Evolutionary conservation across 139 green algal genomes (phyloP).

Genomic region (Pleodorina starrii): DNA sequence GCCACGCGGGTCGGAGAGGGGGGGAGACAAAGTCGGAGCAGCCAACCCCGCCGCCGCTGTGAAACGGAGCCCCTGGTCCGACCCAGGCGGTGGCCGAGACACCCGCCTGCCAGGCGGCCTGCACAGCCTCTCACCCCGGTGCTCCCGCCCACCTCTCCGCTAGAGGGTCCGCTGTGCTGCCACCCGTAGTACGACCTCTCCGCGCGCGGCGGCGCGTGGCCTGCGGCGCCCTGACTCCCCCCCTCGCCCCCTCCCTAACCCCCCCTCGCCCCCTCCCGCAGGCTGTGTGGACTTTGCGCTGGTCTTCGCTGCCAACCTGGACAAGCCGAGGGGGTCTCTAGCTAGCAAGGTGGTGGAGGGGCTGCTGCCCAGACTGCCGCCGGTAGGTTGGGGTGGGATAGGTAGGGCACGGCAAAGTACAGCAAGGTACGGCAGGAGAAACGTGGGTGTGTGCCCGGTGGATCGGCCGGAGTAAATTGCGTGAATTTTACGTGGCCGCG

Average conservation of each 20-base stretch:
- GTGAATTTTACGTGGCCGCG: too few relatives aligned
- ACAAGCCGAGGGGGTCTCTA: background rate
- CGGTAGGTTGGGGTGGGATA: background rate
- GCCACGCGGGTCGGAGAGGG: background rate
- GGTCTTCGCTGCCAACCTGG: constrained; percentile 1
- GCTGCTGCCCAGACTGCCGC: background rate
- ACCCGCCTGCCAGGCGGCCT: too few relatives aligned
- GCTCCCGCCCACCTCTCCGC: background rate
- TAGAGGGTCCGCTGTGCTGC: background rate
- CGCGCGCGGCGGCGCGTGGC: background rate
- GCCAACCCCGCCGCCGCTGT: too few relatives aligned
- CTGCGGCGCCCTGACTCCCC: background rate
- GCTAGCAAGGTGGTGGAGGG: constrained; percentile 1
- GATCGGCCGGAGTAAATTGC: too few relatives aligned
- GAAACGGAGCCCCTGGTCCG: too few relatives aligned
- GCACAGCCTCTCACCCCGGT: background rate
- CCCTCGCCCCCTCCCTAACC: background rate
- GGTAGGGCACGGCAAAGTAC: background rate
- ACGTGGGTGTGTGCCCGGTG: background rate
- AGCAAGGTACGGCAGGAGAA: background rate
- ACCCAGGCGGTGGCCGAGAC: too few relatives aligned
- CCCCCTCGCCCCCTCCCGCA: background rate
- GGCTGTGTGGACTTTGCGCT: constrained; percentile 36
- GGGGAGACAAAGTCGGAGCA: background rate
- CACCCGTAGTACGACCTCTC: background rate